Base-by-base conservation (phyloP, 176 grass and related monocot genomes). In the Musa troglodytarum region DNA sequence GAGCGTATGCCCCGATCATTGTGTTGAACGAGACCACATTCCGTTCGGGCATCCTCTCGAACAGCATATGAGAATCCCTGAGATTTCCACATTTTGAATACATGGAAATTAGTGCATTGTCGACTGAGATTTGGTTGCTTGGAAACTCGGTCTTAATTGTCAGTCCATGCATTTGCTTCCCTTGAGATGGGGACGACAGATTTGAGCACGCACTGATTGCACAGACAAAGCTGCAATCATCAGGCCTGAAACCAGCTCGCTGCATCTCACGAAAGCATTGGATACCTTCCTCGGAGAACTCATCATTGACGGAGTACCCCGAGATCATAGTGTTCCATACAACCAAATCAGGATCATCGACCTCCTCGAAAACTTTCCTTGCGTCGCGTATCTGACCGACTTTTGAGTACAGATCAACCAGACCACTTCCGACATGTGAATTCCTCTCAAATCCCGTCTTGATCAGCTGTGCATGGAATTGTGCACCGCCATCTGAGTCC, bases 241-340 rank as follows among this genome's bases (percentile, higher is more conserved):
- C 84, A 8, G 84, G 84, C 11, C 4, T 23, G 50, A 79, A 86
- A 4, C 84, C 75, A 75, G 67, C 54, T 23, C 76, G 77, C 72
- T 82, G 84, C 79, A 82, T 86, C 65, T 58, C 2, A 21, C 20
- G 51, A 15, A 86, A 82, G 71, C 76, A 82, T 64, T 75, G 16
- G 7, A 86, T 71, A 24, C 75, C 84, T 65, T 82, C 80, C 54
- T 86, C 80, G 16, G 76, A 86, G n/a, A 79, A 74, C 11, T 75
- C 71, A 61, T 86, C 71, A 15, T 75, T 81, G 75, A 82, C 74
- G 0, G 76, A 79, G 55, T 82, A 86, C 28, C 63, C 84, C 7
- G 64, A 86, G 78, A 86, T 82, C 58, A 86, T 77, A 10, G 80
- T 86, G 71, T 86, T 86, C 76, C 84, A 86, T 17, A 82, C 55